phyloP scores from a whole-genome alignment of 2,329 filamentous ascomycete species.

The Colletotrichum plurivorum region DNA sequence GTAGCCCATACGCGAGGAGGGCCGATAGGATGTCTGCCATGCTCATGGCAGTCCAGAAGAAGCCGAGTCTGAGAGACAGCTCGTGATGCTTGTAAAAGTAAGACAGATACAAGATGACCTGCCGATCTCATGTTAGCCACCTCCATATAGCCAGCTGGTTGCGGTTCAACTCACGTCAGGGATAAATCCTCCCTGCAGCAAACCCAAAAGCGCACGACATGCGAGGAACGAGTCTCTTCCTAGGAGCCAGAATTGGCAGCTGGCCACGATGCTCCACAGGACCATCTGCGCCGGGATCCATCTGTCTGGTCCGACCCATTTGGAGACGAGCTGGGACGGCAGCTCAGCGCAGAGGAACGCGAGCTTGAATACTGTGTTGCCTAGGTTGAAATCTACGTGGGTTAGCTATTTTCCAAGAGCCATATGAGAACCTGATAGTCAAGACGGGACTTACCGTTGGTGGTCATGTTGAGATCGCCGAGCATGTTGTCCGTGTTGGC shows the following conservation, averaged over 20 bases:
- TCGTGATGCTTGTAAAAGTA: constrained; percentile 61
- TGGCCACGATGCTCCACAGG: constrained; percentile 65
- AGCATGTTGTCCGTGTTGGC: constrained; percentile 57
- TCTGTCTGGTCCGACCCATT: constrained; percentile 60
- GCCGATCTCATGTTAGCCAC: background rate
- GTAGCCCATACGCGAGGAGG: constrained; percentile 55
- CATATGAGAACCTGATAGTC: too few relatives aligned
- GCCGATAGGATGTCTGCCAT: constrained; percentile 56
- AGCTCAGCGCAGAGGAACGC: constrained; percentile 67
- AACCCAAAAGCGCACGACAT: constrained; percentile 50
- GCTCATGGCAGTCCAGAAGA: constrained; percentile 58
- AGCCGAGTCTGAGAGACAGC: constrained; percentile 55
- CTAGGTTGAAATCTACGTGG: constrained; percentile 6
- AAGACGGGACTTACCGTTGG: constrained; percentile 57
- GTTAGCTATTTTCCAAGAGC: background rate
- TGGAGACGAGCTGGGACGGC: constrained; percentile 69
- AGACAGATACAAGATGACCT: constrained; percentile 57
- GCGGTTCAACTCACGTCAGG: constrained; percentile 48
- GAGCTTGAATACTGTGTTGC: background rate
- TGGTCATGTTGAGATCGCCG: constrained; percentile 54
- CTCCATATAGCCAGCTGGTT: too few relatives aligned
- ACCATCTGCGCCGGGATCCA: constrained; percentile 72
- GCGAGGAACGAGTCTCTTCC: constrained; percentile 50
- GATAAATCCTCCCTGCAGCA: constrained; percentile 58
- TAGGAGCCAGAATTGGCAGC: constrained; percentile 55